Conservation (phyloP, 345 rosid genomes). For the Streptanthus diversifolius region DNA sequence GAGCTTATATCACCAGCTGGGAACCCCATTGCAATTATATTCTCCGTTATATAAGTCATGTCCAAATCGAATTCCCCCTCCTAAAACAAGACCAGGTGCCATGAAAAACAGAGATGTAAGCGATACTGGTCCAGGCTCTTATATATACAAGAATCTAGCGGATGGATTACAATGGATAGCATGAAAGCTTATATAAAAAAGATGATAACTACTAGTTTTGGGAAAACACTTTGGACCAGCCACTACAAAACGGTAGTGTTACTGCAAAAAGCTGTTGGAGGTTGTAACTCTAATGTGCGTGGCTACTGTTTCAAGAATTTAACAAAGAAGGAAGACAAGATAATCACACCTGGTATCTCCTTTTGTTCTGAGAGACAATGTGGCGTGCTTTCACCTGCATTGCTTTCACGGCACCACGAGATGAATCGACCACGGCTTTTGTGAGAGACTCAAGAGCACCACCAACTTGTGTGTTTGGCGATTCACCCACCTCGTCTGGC, state of each 20-base stretch:
- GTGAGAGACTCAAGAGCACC: conserved; percentile 64
- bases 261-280: neutral
- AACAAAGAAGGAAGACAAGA: neutral
- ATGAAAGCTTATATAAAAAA: neutral
- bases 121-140: neutral
- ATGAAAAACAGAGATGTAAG: conserved; percentile 2
- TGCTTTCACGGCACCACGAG: conserved; percentile 84
- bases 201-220: neutral
- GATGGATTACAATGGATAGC: neutral
- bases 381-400: conserved; percentile 94
- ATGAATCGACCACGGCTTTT: conserved; percentile 79
- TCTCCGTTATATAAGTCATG: conserved; percentile 81
- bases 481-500: conserved; percentile 35
- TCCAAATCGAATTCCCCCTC: conserved; percentile 79
- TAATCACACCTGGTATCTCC: conserved; percentile 80
- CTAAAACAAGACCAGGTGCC: conserved; percentile 38
- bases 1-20: conserved; percentile 97
- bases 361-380: conserved; percentile 87
- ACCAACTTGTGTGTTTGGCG: conserved; percentile 41
- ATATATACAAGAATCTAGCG: conserved; percentile 1
- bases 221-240: neutral
- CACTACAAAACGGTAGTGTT: neutral
- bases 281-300: neutral
- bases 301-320: neutral
- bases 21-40: conserved; percentile 94